Evolutionary conservation across 73 alveolate species (phyloP).

Genomic region (Paramecium sexaurelia): DNA sequence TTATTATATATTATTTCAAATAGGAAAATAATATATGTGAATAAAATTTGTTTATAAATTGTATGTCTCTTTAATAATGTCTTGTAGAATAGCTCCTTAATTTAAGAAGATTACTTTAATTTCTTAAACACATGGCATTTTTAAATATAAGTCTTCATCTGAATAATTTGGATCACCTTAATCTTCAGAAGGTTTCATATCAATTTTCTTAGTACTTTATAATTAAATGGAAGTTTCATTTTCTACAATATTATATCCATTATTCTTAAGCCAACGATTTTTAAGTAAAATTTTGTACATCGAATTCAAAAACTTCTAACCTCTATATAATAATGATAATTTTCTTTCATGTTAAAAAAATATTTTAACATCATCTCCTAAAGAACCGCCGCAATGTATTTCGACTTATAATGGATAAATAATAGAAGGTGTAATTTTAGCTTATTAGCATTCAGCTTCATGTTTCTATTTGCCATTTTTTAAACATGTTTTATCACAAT

Average conservation of each 20-base stretch:
- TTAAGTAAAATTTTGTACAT: constrained; percentile 60
- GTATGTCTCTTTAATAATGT: constrained; percentile 60
- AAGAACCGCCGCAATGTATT: constrained; percentile 65
- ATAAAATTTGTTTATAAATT: constrained; percentile 53
- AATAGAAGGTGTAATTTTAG: constrained; percentile 58
- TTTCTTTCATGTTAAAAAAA: constrained; percentile 51
- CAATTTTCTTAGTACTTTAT: constrained; percentile 26
- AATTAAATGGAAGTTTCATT: constrained; percentile 45
- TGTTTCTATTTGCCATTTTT: constrained; percentile 65
- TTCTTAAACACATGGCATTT: constrained; percentile 68
- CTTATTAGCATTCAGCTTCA: constrained; percentile 59
- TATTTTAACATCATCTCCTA: constrained; percentile 66
- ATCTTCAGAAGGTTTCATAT: constrained; percentile 26
- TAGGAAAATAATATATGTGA: constrained; percentile 63
- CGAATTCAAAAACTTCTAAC: constrained; percentile 53
- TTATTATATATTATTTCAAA: constrained; percentile 15
- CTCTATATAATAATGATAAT: constrained; percentile 51
- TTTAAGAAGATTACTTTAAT: constrained; percentile 62
- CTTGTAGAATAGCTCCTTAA: constrained; percentile 66
- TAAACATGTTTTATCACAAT: constrained; percentile 70
- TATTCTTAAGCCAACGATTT: constrained; percentile 67
- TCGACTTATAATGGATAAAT: constrained; percentile 66
- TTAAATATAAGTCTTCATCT: constrained; percentile 64
- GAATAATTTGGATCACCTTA: constrained; percentile 58
- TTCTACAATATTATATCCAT: constrained; percentile 57